Conservation (phyloP, 1,284 basidiomycete genomes). For the Ganoderma sinense region DNA sequence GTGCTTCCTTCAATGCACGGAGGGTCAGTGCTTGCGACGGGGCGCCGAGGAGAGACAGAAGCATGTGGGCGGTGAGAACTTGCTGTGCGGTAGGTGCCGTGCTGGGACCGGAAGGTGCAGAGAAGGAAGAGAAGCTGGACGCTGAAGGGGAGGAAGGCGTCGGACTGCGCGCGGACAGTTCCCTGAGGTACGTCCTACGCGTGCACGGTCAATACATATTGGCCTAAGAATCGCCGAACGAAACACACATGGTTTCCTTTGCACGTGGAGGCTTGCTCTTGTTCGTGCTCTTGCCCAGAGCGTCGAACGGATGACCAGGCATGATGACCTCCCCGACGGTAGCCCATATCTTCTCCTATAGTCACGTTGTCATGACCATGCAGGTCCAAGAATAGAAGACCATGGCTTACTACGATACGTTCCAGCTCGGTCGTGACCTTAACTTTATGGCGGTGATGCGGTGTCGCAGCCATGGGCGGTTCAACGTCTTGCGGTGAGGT, state of each 20-base stretch:
- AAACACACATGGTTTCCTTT: constrained; percentile 70
- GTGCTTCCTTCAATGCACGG: constrained; percentile 65
- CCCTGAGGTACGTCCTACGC: constrained; percentile 61
- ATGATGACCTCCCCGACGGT: constrained; percentile 70
- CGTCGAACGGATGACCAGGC: constrained; percentile 57
- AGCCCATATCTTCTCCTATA: constrained; percentile 72
- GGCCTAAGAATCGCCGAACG: constrained; percentile 11
- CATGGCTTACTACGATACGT: constrained; percentile 58
- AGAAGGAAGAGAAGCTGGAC: constrained; percentile 52
- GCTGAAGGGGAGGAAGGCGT: constrained; percentile 51
- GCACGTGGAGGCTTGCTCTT: constrained; percentile 51
- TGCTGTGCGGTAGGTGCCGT: constrained; percentile 63
- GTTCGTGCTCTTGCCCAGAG: constrained; percentile 31
- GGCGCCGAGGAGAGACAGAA: constrained; percentile 57
- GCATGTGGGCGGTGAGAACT: constrained; percentile 70
- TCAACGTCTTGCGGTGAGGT: constrained; percentile 12
- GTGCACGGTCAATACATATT: not conserved
- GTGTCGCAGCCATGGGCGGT: constrained; percentile 12
- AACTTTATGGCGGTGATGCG: constrained; percentile 42
- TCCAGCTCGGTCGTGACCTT: constrained; percentile 64
- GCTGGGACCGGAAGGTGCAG: constrained; percentile 39
- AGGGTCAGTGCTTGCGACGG: constrained; percentile 65
- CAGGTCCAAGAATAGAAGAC: not conserved
- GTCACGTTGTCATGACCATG: not conserved
- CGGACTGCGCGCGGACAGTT: constrained; percentile 43